Percentiles rank a stretch among this genome's conserved stretches.
phyloP scores from a whole-genome alignment of 2,329 filamentous ascomycete species.

The Ophiosphaerella korrae region DNA sequence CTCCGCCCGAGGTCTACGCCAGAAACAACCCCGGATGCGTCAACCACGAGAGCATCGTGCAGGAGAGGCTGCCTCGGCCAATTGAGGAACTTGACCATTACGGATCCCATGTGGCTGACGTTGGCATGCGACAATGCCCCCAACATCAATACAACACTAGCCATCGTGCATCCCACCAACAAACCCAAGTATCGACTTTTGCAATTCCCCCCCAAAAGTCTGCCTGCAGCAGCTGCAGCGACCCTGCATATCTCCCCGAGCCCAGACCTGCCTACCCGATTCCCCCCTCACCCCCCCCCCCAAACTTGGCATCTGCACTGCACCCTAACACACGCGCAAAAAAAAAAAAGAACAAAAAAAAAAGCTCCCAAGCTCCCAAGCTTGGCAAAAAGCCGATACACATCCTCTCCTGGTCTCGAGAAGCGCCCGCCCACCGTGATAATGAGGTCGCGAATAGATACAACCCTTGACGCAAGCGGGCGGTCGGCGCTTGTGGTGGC shows the following conservation, averaged over 20 bases:
- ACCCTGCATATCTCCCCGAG: background rate
- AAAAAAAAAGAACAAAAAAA: too few species aligned
- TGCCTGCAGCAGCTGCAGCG: conserved; percentile 1
- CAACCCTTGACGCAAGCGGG: background rate
- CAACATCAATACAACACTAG: background rate
- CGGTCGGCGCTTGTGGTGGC: conserved; percentile 14
- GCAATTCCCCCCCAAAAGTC: background rate
- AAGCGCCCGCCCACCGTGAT: conserved; percentile 17
- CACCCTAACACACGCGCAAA: conserved; percentile 5
- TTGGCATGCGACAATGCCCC: conserved; percentile 21
- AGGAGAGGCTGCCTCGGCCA: conserved; percentile 14
- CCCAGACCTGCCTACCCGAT: too few species aligned
- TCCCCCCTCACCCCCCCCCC: too few species aligned
- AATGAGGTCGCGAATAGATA: conserved; percentile 8
- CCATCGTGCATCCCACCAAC: background rate
- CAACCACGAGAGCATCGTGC: conserved; percentile 15
- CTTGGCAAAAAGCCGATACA: conserved; percentile 1
- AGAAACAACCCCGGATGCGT: conserved; percentile 2
- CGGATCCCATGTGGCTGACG: conserved; percentile 29
- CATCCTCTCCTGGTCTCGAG: background rate
- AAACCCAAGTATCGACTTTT: conserved; percentile 1
- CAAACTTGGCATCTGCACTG: too few species aligned
- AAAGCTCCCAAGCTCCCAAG: background rate
- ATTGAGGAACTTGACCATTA: conserved; percentile 8
- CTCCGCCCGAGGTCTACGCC: conserved; percentile 11